Percentiles rank a stretch among this genome's conserved stretches.
Evolutionary conservation across 2,329 filamentous ascomycete species (phyloP).

Genomic region (Cytospora piceae): DNA sequence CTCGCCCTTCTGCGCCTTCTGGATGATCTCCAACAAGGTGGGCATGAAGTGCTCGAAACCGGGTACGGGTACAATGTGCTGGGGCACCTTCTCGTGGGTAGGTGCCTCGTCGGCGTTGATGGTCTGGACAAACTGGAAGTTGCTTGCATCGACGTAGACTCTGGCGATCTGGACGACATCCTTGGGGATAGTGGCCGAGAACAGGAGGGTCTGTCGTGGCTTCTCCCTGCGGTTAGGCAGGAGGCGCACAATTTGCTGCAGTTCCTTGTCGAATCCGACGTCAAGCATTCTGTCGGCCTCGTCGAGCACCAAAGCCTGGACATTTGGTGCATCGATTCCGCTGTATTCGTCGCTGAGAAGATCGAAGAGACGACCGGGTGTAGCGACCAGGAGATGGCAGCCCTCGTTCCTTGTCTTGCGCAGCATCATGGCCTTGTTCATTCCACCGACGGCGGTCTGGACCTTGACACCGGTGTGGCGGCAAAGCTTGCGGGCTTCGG

Average conservation of each 20-base stretch:
- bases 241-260: constrained; percentile 61
- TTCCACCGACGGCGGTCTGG: constrained; percentile 88
- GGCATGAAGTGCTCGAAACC: constrained; percentile 79
- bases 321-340: constrained; percentile 72
- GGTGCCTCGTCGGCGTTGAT: constrained; percentile 79
- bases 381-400: constrained; percentile 88
- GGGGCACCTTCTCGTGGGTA: constrained; percentile 84
- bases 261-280: constrained; percentile 76
- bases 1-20: constrained; percentile 48
- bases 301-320: constrained; percentile 92
- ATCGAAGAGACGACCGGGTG: constrained; percentile 85
- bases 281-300: constrained; percentile 99
- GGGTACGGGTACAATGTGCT: constrained; percentile 69
- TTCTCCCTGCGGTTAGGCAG: constrained; percentile 67
- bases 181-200: constrained; percentile 88
- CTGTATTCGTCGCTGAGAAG: constrained; percentile 69
- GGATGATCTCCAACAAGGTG: constrained; percentile 74
- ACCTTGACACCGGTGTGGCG: constrained; percentile 66
- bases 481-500: constrained; percentile 73
- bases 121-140: constrained; percentile 92
- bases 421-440: constrained; percentile 73
- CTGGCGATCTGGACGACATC: constrained; percentile 82
- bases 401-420: constrained; percentile 70
- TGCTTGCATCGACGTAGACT: constrained; percentile 72
- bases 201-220: constrained; percentile 87